These are phyloP conservation scores for Pelargonium australe DNA, from an alignment of 441 rosid species.

Conservation along the genomic window DNA sequence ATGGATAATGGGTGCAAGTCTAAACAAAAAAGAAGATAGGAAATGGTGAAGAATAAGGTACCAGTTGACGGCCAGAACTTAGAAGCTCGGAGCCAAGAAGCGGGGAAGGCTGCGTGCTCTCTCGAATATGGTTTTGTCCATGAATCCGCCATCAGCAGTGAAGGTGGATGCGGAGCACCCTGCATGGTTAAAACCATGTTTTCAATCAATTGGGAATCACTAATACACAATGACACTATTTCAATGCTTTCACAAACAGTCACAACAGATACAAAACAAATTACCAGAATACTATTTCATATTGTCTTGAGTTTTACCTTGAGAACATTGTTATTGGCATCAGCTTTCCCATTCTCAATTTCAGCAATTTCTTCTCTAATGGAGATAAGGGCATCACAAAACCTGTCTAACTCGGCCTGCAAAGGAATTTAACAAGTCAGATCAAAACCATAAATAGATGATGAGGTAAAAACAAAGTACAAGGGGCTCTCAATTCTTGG, in stretches of 20 bases:
- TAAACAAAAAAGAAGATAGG: too few species aligned
- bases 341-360: slow-evolving; percentile 86
- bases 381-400: slow-evolving; percentile 86
- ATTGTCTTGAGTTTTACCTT: slow-evolving; percentile 42
- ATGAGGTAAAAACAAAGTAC: too few species aligned
- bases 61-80: slow-evolving; percentile 98
- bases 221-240: too few species aligned
- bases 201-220: too few species aligned
- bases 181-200: slow-evolving; percentile 26
- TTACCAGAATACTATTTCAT: too few species aligned
- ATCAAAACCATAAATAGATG: too few species aligned
- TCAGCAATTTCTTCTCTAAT: slow-evolving; percentile 85
- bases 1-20: too few species aligned
- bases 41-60: slow-evolving; percentile 11
- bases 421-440: neutral
- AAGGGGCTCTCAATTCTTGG: too few species aligned
- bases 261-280: too few species aligned
- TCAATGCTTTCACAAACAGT: too few species aligned
- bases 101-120: slow-evolving; percentile 91
- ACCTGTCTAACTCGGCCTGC: slow-evolving; percentile 96
- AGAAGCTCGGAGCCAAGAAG: slow-evolving; percentile 77
- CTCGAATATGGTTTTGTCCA: slow-evolving; percentile 87
- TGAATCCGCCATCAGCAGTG: slow-evolving; percentile 89
- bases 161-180: slow-evolving; percentile 97
- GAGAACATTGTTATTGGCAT: slow-evolving; percentile 75